Evolutionary conservation across 1,139 yeast genomes (phyloP).

Genomic region (Starmera stellimalicola): DNA sequence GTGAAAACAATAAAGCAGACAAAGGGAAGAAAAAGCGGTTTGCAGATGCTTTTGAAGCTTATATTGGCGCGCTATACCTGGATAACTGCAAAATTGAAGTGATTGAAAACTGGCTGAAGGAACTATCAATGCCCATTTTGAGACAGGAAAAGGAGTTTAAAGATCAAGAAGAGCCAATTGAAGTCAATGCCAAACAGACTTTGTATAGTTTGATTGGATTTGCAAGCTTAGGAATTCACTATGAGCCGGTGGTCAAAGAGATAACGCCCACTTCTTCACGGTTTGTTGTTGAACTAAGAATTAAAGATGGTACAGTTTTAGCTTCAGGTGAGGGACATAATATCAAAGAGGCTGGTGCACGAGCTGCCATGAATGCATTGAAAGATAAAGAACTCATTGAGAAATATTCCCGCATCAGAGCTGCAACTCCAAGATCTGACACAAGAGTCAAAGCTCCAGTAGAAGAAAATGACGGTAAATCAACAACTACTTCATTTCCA

Average conservation of each 20-base stretch:
- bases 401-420: slow-evolving; percentile 50
- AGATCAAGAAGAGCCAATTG: slow-evolving; percentile 11
- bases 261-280: slow-evolving; percentile 37
- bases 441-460: slow-evolving; percentile 22
- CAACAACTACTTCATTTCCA: background rate
- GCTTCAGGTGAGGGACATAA: slow-evolving; percentile 58
- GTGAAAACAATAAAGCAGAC: slow-evolving; percentile 20
- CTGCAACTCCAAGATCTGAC: slow-evolving; percentile 50
- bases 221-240: slow-evolving; percentile 58
- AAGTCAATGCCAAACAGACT: slow-evolving; percentile 43
- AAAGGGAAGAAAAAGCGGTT: slow-evolving; percentile 21
- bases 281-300: slow-evolving; percentile 57
- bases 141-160: slow-evolving; percentile 8
- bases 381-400: slow-evolving; percentile 51
- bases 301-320: slow-evolving; percentile 51
- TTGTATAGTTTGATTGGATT: slow-evolving; percentile 75
- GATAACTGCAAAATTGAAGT: slow-evolving; percentile 13
- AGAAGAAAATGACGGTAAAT: background rate
- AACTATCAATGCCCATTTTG: slow-evolving; percentile 14
- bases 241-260: slow-evolving; percentile 43
- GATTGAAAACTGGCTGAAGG: slow-evolving; percentile 15
- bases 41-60: slow-evolving; percentile 21
- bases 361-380: slow-evolving; percentile 67
- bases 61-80: slow-evolving; percentile 17
- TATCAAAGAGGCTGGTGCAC: slow-evolving; percentile 55